Percentiles rank a stretch among this genome's conserved stretches.
phyloP scores from a whole-genome alignment of 202 grass and related monocot species.

The Setaria italica region DNA sequence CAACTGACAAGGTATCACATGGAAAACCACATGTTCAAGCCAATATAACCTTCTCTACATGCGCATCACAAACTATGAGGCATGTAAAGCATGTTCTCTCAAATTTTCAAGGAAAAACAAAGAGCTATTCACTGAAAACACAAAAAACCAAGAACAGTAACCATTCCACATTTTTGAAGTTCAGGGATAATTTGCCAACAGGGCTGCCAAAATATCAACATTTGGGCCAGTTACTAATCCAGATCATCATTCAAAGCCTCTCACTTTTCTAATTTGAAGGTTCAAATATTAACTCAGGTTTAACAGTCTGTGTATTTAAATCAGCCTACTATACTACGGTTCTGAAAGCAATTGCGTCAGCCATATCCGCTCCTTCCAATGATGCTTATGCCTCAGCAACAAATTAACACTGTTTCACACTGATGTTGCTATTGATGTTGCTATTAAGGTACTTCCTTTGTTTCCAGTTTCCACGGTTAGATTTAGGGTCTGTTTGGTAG shows the following conservation, averaged over 20 bases:
- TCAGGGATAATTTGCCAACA: neutral
- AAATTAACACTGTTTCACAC: neutral
- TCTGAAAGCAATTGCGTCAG: neutral
- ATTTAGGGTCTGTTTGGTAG: no score
- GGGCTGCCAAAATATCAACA: neutral
- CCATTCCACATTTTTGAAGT: neutral
- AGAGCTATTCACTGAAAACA: neutral
- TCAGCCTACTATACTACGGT: no score
- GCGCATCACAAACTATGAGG: neutral
- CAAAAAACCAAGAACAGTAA: neutral
- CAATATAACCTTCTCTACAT: neutral
- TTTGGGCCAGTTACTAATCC: no score
- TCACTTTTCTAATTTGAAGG: no score
- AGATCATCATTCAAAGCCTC: no score
- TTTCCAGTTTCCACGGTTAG: no score
- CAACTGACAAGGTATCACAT: neutral
- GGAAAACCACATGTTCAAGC: slow-evolving; percentile 5
- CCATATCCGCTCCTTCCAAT: neutral
- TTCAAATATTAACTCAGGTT: no score
- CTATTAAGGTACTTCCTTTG: neutral
- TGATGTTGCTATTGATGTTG: neutral
- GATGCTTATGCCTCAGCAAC: neutral
- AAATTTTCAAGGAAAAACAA: slow-evolving; percentile 4
- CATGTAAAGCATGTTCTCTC: slow-evolving; percentile 30
- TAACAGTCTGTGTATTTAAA: no score